Evolutionary conservation across 2,329 filamentous ascomycete genomes (phyloP).

Genomic region (Cladophialophora exuberans): DNA sequence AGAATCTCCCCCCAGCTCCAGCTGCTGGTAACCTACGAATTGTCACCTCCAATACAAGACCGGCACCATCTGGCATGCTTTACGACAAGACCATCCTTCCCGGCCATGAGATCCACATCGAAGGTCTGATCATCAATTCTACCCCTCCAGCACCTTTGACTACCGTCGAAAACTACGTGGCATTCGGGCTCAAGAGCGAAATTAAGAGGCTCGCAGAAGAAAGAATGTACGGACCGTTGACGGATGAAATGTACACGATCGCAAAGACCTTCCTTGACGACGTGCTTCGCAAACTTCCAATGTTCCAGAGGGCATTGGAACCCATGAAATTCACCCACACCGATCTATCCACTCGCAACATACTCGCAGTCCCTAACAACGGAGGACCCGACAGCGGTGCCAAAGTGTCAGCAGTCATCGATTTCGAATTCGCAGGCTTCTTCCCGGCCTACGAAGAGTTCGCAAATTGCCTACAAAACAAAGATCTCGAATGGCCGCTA

Average conservation of each 20-base stretch:
- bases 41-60: conserved; percentile 11
- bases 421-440: conserved; percentile 40
- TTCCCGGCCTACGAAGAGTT: conserved; percentile 38
- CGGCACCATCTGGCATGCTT: conserved; percentile 14
- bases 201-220: conserved; percentile 16
- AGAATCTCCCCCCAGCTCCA: conserved; percentile 19
- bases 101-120: conserved; percentile 23
- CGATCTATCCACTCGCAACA: conserved; percentile 35
- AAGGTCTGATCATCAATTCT: conserved; percentile 17
- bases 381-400: conserved; percentile 1
- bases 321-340: conserved; percentile 35
- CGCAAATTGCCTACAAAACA: conserved; percentile 23
- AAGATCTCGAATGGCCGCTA: conserved; percentile 27
- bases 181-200: conserved; percentile 12
- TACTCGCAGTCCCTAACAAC: conserved; percentile 34
- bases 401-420: conserved; percentile 35
- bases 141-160: conserved; percentile 13
- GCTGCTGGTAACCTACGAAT: conserved; percentile 26
- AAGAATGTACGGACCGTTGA: conserved; percentile 17
- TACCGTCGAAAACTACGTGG: conserved; percentile 13
- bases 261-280: conserved; percentile 22
- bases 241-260: conserved; percentile 18
- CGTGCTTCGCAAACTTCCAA: conserved; percentile 21
- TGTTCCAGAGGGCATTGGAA: conserved; percentile 11
- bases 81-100: conserved; percentile 25